Evolutionary conservation across 345 rosid genomes (phyloP).

Genomic region (Eutrema yunnanense): DNA sequence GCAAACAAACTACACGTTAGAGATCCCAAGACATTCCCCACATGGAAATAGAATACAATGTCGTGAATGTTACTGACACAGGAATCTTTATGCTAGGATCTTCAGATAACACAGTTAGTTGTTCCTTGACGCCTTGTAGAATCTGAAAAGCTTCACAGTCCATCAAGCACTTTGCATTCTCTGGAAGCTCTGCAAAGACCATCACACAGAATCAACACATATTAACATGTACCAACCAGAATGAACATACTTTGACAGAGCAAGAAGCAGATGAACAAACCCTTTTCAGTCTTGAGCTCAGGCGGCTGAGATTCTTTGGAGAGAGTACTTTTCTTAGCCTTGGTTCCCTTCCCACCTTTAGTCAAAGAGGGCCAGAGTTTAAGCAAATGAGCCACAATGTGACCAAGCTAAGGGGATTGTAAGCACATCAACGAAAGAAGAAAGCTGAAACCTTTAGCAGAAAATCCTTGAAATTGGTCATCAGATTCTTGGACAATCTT

Average conservation of each 20-base stretch:
- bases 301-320: conserved; percentile 47
- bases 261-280: conserved; percentile 21
- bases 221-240: not conserved
- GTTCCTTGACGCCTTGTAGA: conserved; percentile 72
- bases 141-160: conserved; percentile 77
- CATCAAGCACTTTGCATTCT: conserved; percentile 65
- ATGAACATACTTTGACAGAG: not conserved
- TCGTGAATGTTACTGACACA: conserved; percentile 39
- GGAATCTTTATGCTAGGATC: conserved; percentile 82
- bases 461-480: conserved; percentile 32
- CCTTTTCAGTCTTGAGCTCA: conserved; percentile 60
- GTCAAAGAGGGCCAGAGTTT: not conserved
- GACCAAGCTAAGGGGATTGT: not conserved
- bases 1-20: conserved; percentile 25
- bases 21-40: not conserved
- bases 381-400: not conserved
- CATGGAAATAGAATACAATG: not conserved
- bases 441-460: conserved; percentile 33
- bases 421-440: not conserved
- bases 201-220: not conserved
- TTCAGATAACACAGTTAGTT: conserved; percentile 60
- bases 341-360: conserved; percentile 58
- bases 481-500: conserved; percentile 28
- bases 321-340: conserved; percentile 33
- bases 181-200: conserved; percentile 63